Conservation (phyloP, 805 yeast genomes). For the Cyberlindnera americana region DNA sequence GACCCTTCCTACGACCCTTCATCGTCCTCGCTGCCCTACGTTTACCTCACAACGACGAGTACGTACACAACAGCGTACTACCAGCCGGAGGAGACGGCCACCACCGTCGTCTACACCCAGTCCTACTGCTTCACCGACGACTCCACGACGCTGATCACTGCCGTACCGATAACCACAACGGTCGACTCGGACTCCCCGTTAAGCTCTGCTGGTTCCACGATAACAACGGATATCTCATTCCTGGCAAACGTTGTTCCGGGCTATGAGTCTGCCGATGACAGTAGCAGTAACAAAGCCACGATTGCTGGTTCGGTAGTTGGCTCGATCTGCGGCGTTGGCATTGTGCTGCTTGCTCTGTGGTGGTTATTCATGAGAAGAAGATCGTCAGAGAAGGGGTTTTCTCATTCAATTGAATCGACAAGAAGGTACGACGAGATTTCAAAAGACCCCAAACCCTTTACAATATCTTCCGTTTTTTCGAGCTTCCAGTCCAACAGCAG, state of each 20-base stretch:
- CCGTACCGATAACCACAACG: constrained; percentile 4
- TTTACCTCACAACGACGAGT: constrained; percentile 2
- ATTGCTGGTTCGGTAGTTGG: constrained; percentile 30
- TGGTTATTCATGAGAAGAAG: constrained; percentile 10
- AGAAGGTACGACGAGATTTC: constrained; percentile 22
- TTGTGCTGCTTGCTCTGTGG: constrained; percentile 18
- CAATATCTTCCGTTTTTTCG: no score
- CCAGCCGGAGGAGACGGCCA: constrained; percentile 5
- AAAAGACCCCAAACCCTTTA: no score
- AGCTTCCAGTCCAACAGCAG: no score
- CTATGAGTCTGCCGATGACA: constrained; percentile 1
- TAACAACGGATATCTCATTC: constrained; percentile 23
- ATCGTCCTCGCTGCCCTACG: neutral
- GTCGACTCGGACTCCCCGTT: neutral
- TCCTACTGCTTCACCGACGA: constrained; percentile 19
- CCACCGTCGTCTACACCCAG: constrained; percentile 22
- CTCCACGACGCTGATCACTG: constrained; percentile 20
- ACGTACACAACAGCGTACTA: constrained; percentile 6
- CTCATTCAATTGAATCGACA: constrained; percentile 27
- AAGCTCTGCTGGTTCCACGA: constrained; percentile 3
- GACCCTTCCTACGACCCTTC: neutral
- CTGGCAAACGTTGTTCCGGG: constrained; percentile 13
- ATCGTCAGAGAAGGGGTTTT: constrained; percentile 21
- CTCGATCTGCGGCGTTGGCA: constrained; percentile 20
- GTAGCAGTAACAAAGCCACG: constrained; percentile 9